Percentiles rank a stretch among this genome's conserved stretches.
These are phyloP conservation scores for Botrytis fabae DNA, from an alignment of 2,329 filamentous ascomycete genomes.

Conservation along the genomic window DNA sequence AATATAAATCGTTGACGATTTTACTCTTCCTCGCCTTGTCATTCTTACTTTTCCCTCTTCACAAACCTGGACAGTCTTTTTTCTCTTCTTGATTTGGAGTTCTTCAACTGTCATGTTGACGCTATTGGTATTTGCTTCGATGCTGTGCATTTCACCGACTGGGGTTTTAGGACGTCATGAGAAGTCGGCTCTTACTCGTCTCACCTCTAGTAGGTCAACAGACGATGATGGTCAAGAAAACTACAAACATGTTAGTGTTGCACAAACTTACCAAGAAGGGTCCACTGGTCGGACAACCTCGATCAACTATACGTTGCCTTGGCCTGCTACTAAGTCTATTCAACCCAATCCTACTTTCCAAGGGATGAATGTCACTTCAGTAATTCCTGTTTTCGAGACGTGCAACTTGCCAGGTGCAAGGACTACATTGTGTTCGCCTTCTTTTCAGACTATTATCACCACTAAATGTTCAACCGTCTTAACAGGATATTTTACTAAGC, in stretches of 20 bases:
- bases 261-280: slow-evolving; percentile 4
- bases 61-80: slow-evolving; percentile 13
- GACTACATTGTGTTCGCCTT: slow-evolving; percentile 29
- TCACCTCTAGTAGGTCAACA: not conserved
- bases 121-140: not conserved
- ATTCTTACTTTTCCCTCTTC: slow-evolving; percentile 1
- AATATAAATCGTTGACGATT: slow-evolving; percentile 18
- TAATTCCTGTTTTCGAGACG: slow-evolving; percentile 31
- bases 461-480: slow-evolving; percentile 34
- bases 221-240: not conserved
- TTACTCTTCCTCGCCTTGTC: not conserved
- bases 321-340: slow-evolving; percentile 23
- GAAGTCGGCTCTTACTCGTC: not conserved
- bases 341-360: slow-evolving; percentile 25
- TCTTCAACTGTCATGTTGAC: not conserved
- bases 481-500: slow-evolving; percentile 30
- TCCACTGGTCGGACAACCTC: not conserved
- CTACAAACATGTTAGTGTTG: not conserved
- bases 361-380: slow-evolving; percentile 30
- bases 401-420: slow-evolving; percentile 29
- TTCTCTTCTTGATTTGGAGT: not conserved
- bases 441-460: slow-evolving; percentile 27
- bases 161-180: not conserved
- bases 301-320: slow-evolving; percentile 25
- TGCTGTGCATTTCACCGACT: slow-evolving; percentile 7